These are phyloP conservation scores for Aspergillus pseudotamarii DNA, from an alignment of 2,329 filamentous ascomycete species.

Conservation along the genomic window DNA sequence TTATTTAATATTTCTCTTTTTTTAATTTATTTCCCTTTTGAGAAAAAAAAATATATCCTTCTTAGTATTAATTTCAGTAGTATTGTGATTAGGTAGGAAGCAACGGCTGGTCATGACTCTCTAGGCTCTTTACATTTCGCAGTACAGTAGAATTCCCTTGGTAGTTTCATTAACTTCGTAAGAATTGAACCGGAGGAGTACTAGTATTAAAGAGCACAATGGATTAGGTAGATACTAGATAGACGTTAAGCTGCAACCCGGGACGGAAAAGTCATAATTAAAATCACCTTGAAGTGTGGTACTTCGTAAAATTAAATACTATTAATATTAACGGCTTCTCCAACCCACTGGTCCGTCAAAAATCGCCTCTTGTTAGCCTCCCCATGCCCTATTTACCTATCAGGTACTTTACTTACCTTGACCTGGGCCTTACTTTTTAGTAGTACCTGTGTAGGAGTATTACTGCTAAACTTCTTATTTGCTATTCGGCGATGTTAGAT, in stretches of 20 bases:
- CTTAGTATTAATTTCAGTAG: not conserved
- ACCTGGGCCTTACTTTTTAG: not conserved
- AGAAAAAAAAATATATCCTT: not conserved
- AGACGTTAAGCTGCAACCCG: not conserved
- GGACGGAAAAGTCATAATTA: constrained; percentile 6
- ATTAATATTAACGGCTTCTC: constrained; percentile 21
- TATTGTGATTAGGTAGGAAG: not conserved
- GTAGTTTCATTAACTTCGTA: not conserved
- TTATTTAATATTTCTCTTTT: not conserved
- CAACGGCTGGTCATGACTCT: not conserved
- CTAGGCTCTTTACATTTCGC: not conserved
- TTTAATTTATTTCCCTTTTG: not conserved
- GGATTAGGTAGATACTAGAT: not conserved
- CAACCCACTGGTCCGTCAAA: constrained; percentile 20
- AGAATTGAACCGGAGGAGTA: not conserved
- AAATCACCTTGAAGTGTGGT: not conserved
- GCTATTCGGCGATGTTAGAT: constrained; percentile 21
- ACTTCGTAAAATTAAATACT: constrained; percentile 16
- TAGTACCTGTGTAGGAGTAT: constrained; percentile 8
- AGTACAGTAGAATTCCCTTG: not conserved
- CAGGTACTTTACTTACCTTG: not conserved
- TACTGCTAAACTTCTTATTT: constrained; percentile 25
- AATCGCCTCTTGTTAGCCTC: constrained; percentile 21
- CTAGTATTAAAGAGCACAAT: not conserved
- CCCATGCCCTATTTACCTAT: constrained; percentile 7